Evolutionary conservation across 2,329 filamentous ascomycete species (phyloP), one percentile per base, ranked within the genome.

Genomic region (Fusarium sulawesiense): DNA sequence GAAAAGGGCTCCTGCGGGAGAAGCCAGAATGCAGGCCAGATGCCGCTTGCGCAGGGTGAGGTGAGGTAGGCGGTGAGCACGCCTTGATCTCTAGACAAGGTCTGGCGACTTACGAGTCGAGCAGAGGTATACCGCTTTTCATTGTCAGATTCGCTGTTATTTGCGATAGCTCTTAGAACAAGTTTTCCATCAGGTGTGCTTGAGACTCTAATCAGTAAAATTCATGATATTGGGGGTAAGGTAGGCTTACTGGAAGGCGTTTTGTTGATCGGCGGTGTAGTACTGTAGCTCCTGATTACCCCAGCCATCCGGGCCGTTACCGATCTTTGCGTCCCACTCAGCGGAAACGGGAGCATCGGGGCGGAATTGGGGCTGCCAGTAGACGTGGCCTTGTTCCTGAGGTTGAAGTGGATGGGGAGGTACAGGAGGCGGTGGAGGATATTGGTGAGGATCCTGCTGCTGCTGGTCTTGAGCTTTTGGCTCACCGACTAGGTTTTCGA

Each of bases 1-100:
- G 78, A 76, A 71, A 89, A 89, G 0, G 87, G 87, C 68, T 89
- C 85, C 32, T 81, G 76, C 0, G 87, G 87, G 8, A 89, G 78
- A 55, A 89, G 82, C 87, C 87, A 89, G 72, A 89, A 88, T 0
- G 87, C 87, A 1, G 87, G 87, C 87, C 87, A 89, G 48, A 89
- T 85, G 6, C 87, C 87, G 4, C 79, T 74, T 0, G 87, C 87
- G 55, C 84, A 86, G 0, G 87, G 87, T 1, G 86, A 81, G 1
- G 80, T 79, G 13, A 88, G 81, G 3, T 83, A 81, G 3, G 84
- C 87, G 4, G 83, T 83, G 44, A 89, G 75, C 50, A 83, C 87
- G 29, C 87, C 87, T 32, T 84, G 80, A 44, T 85, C 80, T 4
- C 85, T 81, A 4, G 76, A 80, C 0, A 89, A 80, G 7, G 84